phyloP scores from a whole-genome alignment of 129 eudicot genomes.

The Calendula officinalis region DNA sequence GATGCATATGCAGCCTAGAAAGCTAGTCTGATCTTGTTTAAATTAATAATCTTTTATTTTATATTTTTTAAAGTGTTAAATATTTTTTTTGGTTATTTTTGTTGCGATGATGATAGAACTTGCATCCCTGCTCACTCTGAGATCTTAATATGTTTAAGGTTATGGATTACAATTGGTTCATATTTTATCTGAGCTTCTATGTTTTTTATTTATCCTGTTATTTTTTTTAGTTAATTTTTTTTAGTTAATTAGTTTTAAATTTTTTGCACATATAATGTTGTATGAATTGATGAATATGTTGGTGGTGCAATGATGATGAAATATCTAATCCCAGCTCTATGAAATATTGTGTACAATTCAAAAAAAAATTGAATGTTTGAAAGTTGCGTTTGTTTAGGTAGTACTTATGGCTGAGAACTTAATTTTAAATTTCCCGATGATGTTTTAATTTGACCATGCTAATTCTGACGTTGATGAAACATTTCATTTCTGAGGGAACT shows the following conservation, averaged over 20 bases:
- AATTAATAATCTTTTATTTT: neutral
- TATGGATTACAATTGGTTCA: constrained; percentile 38
- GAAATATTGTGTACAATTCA: constrained; percentile 42
- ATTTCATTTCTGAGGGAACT: constrained; percentile 34
- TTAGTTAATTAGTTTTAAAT: no score
- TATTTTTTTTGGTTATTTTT: neutral
- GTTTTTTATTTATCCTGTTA: no score
- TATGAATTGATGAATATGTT: no score
- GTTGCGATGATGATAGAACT: constrained; percentile 38
- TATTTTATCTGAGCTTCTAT: constrained; percentile 19
- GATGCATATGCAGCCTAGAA: constrained; percentile 51
- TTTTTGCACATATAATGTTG: neutral
- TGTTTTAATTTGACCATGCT: constrained; percentile 33
- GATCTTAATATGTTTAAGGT: constrained; percentile 41
- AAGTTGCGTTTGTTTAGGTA: neutral
- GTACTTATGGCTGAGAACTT: neutral
- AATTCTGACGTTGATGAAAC: constrained; percentile 38
- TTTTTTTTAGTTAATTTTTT: neutral
- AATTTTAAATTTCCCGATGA: constrained; percentile 14
- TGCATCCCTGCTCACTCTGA: constrained; percentile 50
- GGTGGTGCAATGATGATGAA: constrained; percentile 33
- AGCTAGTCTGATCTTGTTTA: constrained; percentile 33
- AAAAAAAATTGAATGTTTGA: no score
- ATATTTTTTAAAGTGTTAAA: no score
- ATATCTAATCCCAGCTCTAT: constrained; percentile 50